These are phyloP conservation scores for Trypanosoma brucei DNA, from an alignment of 208 protist species.

Conservation along the genomic window DNA sequence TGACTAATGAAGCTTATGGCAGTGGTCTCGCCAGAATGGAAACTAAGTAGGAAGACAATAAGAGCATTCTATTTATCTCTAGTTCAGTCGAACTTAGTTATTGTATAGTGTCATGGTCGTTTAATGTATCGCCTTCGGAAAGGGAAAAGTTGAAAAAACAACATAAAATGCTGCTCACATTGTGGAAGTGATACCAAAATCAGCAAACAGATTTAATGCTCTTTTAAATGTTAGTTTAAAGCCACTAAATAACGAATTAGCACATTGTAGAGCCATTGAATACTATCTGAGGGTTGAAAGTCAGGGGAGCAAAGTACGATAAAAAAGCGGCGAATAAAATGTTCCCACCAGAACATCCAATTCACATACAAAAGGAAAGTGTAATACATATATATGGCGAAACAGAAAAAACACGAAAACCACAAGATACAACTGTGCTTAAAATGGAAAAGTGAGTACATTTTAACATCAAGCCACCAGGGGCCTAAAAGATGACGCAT, in stretches of 20 bases:
- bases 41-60: constrained; percentile 4
- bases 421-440: neutral
- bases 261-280: neutral
- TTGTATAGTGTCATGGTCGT: constrained; percentile 3
- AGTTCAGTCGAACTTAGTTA: constrained; percentile 4
- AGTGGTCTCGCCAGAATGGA: neutral
- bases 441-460: neutral
- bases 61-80: constrained; percentile 8
- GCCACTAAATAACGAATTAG: neutral
- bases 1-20: constrained; percentile 9
- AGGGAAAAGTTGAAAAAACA: neutral
- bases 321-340: neutral
- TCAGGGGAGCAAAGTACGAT: neutral
- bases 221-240: neutral
- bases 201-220: neutral
- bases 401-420: neutral
- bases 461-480: neutral
- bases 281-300: neutral
- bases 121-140: neutral
- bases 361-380: neutral
- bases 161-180: neutral
- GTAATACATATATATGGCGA: neutral
- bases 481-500: neutral
- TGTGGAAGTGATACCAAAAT: neutral
- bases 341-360: neutral